Percentiles rank a stretch among this genome's conserved stretches.
phyloP scores from a whole-genome alignment of 1,284 basidiomycete species.

The Malassezia cuniculi region DNA sequence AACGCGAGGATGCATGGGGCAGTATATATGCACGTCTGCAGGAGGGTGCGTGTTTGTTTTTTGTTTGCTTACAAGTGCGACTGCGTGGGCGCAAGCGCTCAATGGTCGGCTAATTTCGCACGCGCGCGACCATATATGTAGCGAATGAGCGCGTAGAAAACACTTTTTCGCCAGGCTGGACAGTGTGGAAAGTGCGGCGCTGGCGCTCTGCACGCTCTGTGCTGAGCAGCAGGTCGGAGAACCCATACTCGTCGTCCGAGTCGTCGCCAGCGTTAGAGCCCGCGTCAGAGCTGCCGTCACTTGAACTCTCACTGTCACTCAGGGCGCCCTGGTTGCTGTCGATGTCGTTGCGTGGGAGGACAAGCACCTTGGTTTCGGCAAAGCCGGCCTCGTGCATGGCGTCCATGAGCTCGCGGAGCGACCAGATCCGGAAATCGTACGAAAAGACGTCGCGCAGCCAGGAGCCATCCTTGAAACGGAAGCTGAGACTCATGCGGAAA shows the following conservation, averaged over 20 bases:
- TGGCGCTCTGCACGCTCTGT: conserved; percentile 24
- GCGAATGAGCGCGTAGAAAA: conserved; percentile 23
- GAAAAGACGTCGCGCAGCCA: conserved; percentile 30
- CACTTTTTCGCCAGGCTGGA: conserved; percentile 20
- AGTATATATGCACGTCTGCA: conserved; percentile 11
- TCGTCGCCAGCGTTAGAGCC: neutral
- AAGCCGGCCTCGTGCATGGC: conserved; percentile 34
- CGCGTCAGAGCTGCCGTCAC: neutral
- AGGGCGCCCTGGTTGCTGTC: conserved; percentile 5
- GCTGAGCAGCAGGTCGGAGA: conserved; percentile 16
- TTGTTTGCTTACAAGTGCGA: conserved; percentile 19
- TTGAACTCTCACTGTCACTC: neutral
- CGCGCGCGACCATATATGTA: conserved; percentile 14
- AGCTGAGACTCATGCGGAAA: conserved; percentile 32
- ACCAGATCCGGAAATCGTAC: conserved; percentile 36
- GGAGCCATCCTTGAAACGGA: conserved; percentile 22
- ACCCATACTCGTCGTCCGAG: conserved; percentile 10
- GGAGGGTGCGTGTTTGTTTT: neutral
- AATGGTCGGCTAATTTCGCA: conserved; percentile 35
- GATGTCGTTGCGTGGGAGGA: conserved; percentile 20
- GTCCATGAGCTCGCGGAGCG: conserved; percentile 24
- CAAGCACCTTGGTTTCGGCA: conserved; percentile 19
- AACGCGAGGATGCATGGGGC: conserved; percentile 13
- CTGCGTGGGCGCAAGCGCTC: conserved; percentile 40
- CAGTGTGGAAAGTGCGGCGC: conserved; percentile 18